phyloP scores from a whole-genome alignment of 495 filamentous ascomycete species.

The Bryoglossum gracile region DNA sequence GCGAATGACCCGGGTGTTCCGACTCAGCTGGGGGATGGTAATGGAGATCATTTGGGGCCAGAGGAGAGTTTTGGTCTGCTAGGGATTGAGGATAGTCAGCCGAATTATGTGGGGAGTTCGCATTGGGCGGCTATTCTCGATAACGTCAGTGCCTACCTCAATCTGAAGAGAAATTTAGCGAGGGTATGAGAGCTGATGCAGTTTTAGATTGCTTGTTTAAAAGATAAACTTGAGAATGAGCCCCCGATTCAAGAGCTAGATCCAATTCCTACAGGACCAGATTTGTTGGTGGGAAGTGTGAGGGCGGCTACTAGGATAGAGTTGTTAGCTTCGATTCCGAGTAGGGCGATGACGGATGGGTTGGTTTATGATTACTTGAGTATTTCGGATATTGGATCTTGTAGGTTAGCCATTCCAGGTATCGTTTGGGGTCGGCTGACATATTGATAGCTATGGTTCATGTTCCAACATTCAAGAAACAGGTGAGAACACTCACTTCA shows the following conservation, averaged over 20 bases:
- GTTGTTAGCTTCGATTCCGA: constrained; percentile 34
- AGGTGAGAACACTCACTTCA: constrained; percentile 4
- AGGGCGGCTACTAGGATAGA: constrained; percentile 26
- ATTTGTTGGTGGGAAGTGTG: constrained; percentile 16
- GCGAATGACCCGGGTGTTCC: background rate
- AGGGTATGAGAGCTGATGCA: too few relatives aligned
- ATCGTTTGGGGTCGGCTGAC: too few relatives aligned
- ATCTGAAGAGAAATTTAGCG: too few relatives aligned
- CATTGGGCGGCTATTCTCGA: constrained; percentile 50
- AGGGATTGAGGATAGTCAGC: constrained; percentile 30
- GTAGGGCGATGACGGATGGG: constrained; percentile 30
- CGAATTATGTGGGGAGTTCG: constrained; percentile 41
- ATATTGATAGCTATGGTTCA: constrained; percentile 34
- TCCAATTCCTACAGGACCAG: constrained; percentile 3
- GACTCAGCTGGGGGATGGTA: background rate
- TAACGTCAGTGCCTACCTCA: constrained; percentile 29
- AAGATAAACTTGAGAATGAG: constrained; percentile 24
- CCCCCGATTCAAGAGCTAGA: constrained; percentile 19
- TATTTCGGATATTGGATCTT: constrained; percentile 24
- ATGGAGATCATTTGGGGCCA: constrained; percentile 8
- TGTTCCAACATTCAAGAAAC: constrained; percentile 34
- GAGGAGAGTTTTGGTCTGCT: constrained; percentile 27
- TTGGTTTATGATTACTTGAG: constrained; percentile 1
- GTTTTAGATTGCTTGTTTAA: constrained; percentile 25
- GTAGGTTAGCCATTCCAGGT: too few relatives aligned